These are phyloP conservation scores for Diplocarpon rosae DNA, from an alignment of 2,329 filamentous ascomycete species.

Conservation along the genomic window DNA sequence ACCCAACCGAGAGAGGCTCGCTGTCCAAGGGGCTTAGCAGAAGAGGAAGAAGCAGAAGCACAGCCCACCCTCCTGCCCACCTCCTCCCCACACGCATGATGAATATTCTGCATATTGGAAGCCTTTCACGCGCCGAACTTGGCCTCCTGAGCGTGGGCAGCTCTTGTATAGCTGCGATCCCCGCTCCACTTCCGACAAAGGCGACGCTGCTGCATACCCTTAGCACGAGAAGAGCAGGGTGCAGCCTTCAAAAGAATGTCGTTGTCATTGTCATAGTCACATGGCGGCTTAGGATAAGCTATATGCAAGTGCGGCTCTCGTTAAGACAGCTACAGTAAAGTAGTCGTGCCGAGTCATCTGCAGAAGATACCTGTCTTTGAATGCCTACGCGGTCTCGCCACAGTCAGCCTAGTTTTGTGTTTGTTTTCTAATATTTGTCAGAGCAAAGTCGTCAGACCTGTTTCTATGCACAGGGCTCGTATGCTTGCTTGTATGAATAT, in stretches of 20 bases:
- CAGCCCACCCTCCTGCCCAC: neutral
- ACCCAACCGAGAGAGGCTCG: neutral
- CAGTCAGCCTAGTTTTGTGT: too few species aligned
- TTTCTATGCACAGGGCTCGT: too few species aligned
- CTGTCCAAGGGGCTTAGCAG: neutral
- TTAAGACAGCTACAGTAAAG: neutral
- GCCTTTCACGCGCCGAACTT: slow-evolving; percentile 11
- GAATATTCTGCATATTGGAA: slow-evolving; percentile 12
- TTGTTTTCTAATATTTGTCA: too few species aligned
- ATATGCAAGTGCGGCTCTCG: slow-evolving; percentile 11
- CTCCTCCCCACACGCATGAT: slow-evolving; percentile 1
- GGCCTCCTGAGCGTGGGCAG: neutral
- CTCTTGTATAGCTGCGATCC: too few species aligned
- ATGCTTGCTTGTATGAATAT: too few species aligned
- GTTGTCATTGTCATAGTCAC: slow-evolving; percentile 8
- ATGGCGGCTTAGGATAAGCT: slow-evolving; percentile 3
- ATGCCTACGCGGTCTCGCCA: too few species aligned
- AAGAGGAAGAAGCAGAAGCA: neutral
- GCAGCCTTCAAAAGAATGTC: slow-evolving; percentile 4
- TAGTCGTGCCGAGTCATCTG: neutral
- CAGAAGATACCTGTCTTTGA: too few species aligned
- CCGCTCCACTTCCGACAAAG: too few species aligned
- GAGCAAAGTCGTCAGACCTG: too few species aligned
- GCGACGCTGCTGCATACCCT: slow-evolving; percentile 2
- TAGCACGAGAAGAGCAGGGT: neutral